Evolutionary conservation across 2,329 filamentous ascomycete species (phyloP).

Genomic region (Ophiosphaerella narmari): DNA sequence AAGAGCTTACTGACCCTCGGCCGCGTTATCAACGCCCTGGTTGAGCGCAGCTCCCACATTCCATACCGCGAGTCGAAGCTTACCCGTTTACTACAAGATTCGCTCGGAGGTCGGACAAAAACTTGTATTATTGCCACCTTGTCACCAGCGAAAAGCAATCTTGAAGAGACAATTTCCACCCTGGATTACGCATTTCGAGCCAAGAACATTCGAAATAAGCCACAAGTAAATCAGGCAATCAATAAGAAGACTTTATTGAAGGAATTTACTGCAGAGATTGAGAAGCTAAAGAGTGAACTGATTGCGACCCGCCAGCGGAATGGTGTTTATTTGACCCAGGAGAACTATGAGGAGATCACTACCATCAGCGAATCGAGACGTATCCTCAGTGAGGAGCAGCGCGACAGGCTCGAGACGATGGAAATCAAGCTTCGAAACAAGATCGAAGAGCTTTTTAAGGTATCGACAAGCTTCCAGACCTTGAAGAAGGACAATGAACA

Average conservation of each 20-base stretch:
- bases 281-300: constrained; percentile 90
- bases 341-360: constrained; percentile 87
- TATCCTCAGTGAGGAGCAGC: constrained; percentile 90
- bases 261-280: constrained; percentile 90
- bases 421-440: constrained; percentile 91
- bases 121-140: constrained; percentile 98
- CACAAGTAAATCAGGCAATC: constrained; percentile 88
- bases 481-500: constrained; percentile 89
- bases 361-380: constrained; percentile 89
- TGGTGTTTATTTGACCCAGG: constrained; percentile 89
- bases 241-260: constrained; percentile 90
- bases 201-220: constrained; percentile 98
- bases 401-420: constrained; percentile 88
- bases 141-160: constrained; percentile 89
- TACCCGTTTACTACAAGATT: constrained; percentile 93
- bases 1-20: constrained; percentile 94
- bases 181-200: constrained; percentile 97
- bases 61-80: constrained; percentile 95
- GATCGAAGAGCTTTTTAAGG: constrained; percentile 84
- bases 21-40: constrained; percentile 94
- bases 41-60: constrained; percentile 87
- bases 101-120: constrained; percentile 91
- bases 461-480: constrained; percentile 85
- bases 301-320: constrained; percentile 92
- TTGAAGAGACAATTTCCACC: constrained; percentile 98